Conservation (phyloP, 202 grass and related monocot species). For the Schoenoplectus triqueter region DNA sequence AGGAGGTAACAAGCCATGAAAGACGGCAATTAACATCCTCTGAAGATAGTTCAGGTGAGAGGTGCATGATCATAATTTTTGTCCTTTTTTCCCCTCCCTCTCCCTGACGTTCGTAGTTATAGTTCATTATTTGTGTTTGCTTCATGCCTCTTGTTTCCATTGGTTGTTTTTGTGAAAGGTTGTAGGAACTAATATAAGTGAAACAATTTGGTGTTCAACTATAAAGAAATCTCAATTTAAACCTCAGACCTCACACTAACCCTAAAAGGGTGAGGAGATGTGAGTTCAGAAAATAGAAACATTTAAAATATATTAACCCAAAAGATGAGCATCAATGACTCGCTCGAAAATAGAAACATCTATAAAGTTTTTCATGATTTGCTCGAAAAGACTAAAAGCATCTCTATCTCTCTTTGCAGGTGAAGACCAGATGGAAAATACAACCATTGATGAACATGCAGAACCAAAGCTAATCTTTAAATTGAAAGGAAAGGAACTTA, state of each 20-base stretch:
- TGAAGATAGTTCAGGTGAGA: conserved; percentile 34
- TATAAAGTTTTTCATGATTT: conserved; percentile 7
- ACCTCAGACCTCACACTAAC: neutral
- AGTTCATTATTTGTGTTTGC: neutral
- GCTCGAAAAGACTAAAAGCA: conserved; percentile 30
- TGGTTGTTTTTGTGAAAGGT: neutral
- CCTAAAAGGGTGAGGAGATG: conserved; percentile 15
- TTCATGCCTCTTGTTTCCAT: neutral
- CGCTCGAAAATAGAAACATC: neutral
- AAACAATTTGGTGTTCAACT: conserved; percentile 33
- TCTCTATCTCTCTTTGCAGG: conserved; percentile 46
- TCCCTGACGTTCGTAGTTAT: neutral
- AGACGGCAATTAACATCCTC: conserved; percentile 23
- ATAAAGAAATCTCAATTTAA: neutral
- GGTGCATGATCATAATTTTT: conserved; percentile 15
- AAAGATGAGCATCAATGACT: neutral
- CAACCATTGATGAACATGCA: conserved; percentile 21
- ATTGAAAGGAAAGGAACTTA: conserved; percentile 79
- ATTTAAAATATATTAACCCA: conserved; percentile 33
- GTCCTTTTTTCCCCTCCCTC: neutral
- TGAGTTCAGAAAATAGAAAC: conserved; percentile 18
- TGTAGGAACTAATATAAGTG: conserved; percentile 10
- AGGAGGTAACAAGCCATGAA: conserved; percentile 38
- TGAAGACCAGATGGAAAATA: conserved; percentile 49
- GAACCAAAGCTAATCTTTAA: conserved; percentile 67